Conservation (phyloP, 306 rosid genomes). For the Acacia crassicarpa region DNA sequence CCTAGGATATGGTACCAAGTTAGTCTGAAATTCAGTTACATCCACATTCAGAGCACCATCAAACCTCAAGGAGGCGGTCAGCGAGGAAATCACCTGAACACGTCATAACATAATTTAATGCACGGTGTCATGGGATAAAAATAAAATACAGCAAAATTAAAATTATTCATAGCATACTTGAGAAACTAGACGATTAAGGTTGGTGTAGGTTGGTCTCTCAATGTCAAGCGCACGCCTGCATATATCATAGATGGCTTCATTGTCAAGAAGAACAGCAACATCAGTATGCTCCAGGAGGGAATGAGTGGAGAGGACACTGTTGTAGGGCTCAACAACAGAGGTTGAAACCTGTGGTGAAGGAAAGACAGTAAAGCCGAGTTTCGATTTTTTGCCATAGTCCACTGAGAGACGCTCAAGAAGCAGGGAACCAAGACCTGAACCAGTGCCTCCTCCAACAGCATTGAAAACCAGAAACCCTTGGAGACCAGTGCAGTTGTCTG, state of each 20-base stretch:
- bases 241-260: conserved; percentile 81
- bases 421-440: conserved; percentile 87
- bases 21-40: conserved; percentile 86
- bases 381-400: conserved; percentile 52
- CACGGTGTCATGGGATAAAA: background rate
- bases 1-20: conserved; percentile 83
- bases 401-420: conserved; percentile 74
- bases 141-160: background rate
- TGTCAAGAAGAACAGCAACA: conserved; percentile 73
- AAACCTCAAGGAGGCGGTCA: conserved; percentile 77
- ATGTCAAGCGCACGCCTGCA: conserved; percentile 88
- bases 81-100: conserved; percentile 72
- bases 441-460: conserved; percentile 89
- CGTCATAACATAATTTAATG: background rate
- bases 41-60: conserved; percentile 89
- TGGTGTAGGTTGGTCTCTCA: conserved; percentile 83
- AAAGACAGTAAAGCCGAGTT: conserved; percentile 81
- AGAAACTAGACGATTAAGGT: conserved; percentile 80
- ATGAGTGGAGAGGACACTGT: conserved; percentile 87
- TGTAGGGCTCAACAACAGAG: conserved; percentile 91
- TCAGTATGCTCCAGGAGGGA: conserved; percentile 87
- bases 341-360: conserved; percentile 94
- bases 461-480: conserved; percentile 83
- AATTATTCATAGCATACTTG: conserved; percentile 47
- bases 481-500: conserved; percentile 87